These are phyloP conservation scores for Ceratocystis harringtonii DNA, from an alignment of 2,329 filamentous ascomycete genomes.

Conservation along the genomic window DNA sequence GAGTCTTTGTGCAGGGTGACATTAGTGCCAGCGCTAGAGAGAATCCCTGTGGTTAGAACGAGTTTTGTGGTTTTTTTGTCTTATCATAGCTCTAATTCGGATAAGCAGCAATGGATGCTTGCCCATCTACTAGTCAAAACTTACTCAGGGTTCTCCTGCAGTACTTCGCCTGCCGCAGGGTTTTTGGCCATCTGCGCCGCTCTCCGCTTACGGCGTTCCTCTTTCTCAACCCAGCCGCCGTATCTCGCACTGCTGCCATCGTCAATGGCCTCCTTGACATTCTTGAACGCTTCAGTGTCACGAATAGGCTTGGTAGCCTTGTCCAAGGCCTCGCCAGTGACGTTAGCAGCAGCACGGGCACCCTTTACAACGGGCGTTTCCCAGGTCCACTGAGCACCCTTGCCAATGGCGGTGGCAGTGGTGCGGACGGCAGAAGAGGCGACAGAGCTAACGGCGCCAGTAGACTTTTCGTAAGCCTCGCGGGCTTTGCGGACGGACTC, in stretches of 20 bases:
- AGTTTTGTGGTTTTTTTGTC: background rate
- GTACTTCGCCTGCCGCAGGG: constrained; percentile 37
- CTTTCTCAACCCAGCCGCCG: constrained; percentile 92
- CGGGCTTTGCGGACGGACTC: constrained; percentile 76
- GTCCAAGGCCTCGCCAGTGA: constrained; percentile 74
- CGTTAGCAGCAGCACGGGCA: constrained; percentile 69
- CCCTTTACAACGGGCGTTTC: constrained; percentile 88
- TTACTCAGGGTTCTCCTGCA: constrained; percentile 79
- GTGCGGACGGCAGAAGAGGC: constrained; percentile 69
- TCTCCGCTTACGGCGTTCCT: constrained; percentile 70
- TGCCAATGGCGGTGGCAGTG: constrained; percentile 74
- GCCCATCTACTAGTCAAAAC: constrained; percentile 25
- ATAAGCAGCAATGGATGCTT: too few species aligned
- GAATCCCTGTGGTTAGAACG: constrained; percentile 22
- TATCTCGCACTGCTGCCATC: constrained; percentile 93
- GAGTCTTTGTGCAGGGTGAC: constrained; percentile 93
- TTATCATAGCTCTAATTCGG: too few species aligned
- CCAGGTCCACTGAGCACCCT: constrained; percentile 93
- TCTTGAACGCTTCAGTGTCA: constrained; percentile 87
- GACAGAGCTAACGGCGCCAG: constrained; percentile 64
- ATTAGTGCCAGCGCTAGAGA: constrained; percentile 71
- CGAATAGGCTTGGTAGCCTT: constrained; percentile 90
- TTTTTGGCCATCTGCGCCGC: constrained; percentile 53
- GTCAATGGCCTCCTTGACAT: constrained; percentile 89
- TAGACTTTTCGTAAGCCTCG: constrained; percentile 74